Evolutionary conservation across 1,139 yeast genomes (phyloP), one percentile per base, ranked within the genome.

Genomic region (Saccharomyces hybrid): DNA sequence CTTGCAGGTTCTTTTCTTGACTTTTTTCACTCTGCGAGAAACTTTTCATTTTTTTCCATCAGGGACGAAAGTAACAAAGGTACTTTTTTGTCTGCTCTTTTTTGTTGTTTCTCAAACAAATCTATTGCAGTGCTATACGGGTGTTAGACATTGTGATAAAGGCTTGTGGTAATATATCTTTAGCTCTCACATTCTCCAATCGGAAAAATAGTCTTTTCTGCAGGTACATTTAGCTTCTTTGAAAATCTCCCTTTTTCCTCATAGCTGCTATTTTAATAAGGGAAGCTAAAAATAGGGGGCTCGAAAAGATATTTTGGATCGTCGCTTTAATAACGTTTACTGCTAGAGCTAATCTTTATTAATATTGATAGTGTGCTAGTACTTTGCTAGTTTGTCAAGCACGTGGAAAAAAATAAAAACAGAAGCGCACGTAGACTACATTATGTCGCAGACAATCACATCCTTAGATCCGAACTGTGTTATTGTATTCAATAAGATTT

Each of bases 391-490:
- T 38, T 16, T 38, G 26, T 38, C 24, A 11, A 38, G 4, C 21
- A 38, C 24, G 19, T 38, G 9, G 5, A 38, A 16, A 38, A 38
- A 19, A 38, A 7, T 8, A 38, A 38, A 38, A 38, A 21, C 16
- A 38, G 24, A 9, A 38, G 7, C 11, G 26, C 24, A 19, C 1
- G 7, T 38, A 9, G 6, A 38, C n/a, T 24, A 16, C 19, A 38
- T 19, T 16, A 38, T 38, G 44, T 38, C 44, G 44, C 44, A 38
- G 26, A 38, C 44, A 38, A 38, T 38, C 19, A 38, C 44, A 38
- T 16, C 44, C 5, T 24, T 51, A 11, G 53, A 51, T 41, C 53
- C 53, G 12, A 51, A 51, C 27, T 51, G 48, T 29, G 53, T 51
- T 8, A 38, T 51, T 38, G 50, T 47, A 29, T 51, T 51, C 41